A percentile compares a stretch with the other conserved stretches of the same genome.
Conservation (phyloP, 805 yeast species). For the Kodamaea fukazawae region DNA sequence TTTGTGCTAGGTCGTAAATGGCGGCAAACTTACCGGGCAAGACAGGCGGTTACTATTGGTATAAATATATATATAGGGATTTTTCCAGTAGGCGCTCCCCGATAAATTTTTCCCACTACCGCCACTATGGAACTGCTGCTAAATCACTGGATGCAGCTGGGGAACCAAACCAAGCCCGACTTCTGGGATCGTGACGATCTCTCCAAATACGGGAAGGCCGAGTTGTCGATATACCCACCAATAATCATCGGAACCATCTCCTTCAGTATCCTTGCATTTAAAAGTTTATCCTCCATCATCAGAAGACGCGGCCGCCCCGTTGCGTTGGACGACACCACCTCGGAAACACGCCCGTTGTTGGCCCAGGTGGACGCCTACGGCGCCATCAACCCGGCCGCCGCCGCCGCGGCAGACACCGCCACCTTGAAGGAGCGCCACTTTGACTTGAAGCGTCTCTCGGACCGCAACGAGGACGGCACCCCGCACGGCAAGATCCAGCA, state of each 20-base stretch:
- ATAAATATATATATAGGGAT: too few species aligned
- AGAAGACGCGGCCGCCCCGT: conserved; percentile 2
- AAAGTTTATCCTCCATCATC: conserved; percentile 11
- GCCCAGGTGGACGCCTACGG: conserved; percentile 34
- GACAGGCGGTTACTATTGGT: too few species aligned
- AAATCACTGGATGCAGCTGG: conserved; percentile 1
- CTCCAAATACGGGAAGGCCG: conserved; percentile 48
- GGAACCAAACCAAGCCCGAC: conserved; percentile 14
- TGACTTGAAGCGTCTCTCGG: conserved; percentile 54
- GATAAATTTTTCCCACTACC: conserved; percentile 2
- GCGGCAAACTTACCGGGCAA: too few species aligned
- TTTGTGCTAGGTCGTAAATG: too few species aligned
- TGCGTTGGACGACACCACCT: conserved; percentile 5
- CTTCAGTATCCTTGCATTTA: conserved; percentile 22
- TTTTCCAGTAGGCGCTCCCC: not conserved
- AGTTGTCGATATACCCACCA: conserved; percentile 36
- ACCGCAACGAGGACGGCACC: conserved; percentile 57
- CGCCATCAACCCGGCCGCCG: conserved; percentile 15
- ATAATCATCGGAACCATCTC: conserved; percentile 30
- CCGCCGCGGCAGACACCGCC: conserved; percentile 8
- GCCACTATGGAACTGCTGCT: conserved; percentile 1
- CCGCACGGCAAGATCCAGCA: conserved; percentile 54
- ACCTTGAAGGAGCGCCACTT: conserved; percentile 59
- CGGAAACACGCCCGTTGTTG: conserved; percentile 34
- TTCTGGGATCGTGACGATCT: conserved; percentile 64